Base-by-base conservation (phyloP, 176 grass and related monocot species). In the Oryza nivara region DNA sequence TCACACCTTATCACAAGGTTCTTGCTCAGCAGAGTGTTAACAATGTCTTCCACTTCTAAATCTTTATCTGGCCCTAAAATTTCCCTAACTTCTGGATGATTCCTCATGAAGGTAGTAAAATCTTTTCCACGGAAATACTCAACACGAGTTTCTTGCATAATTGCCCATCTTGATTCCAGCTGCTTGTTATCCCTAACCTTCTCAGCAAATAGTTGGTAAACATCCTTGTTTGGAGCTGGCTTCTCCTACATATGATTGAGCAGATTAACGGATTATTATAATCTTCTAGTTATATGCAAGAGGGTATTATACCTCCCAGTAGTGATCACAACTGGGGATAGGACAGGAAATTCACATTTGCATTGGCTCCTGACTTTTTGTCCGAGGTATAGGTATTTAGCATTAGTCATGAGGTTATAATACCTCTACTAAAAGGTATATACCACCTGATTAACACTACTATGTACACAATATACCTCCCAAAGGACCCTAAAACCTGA, bases 51-150 rank as follows among this genome's bases (percentile, higher is more conserved):
- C 35, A 77, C 91, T 70, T 96, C 93, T 80, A 99, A 82, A 92
- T 93, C 78, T 88, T 92, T 85, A 90, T 99, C 96, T 40, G 77
- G 44, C 23, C 89, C 96, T 83, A 99, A 82, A 65, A 91, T 89
- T 90, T 99, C 91, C 81, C 83, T 87, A 45, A 94, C 78, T 81
- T 99, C 96, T 83, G 91, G 86, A 96, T 94, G 82, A 75, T 94
- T 99, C 82, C 90, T 99, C 70, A 96, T 65, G 84, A 98, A 96
- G 16, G 73, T 74, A n/a, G 82, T 84, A 65, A 99, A 92, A 87
- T 99, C 96, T 88, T 99, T 99, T 68, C 93, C 96, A 79, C 96
- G 92, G 49, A 99, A 99, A 90, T 99, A 99, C 86, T 99, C 96
- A 12, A 96, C 93, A 65, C 96, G 91, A 44, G 96, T 98, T 92